A percentile compares a stretch with the other conserved stretches of the same genome.
phyloP scores from a whole-genome alignment of 2,329 filamentous ascomycete species.

The Hortaea sp. region DNA sequence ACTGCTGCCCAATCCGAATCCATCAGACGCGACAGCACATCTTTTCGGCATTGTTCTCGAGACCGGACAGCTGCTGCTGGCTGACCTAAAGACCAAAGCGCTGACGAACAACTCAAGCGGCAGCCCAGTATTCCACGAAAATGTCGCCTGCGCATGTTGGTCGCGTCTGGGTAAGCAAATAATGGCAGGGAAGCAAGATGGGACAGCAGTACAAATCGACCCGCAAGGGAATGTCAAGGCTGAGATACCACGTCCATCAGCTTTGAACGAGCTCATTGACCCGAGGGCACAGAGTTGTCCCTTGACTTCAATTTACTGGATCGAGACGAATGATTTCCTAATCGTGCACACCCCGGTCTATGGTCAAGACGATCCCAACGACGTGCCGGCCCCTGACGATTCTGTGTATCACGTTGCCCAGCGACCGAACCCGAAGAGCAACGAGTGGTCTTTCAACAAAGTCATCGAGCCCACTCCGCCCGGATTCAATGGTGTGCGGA shows the following conservation, averaged over 20 bases:
- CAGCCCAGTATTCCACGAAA: constrained; percentile 52
- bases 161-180: constrained; percentile 89
- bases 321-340: constrained; percentile 59
- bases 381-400: constrained; percentile 30
- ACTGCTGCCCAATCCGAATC: constrained; percentile 68
- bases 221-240: constrained; percentile 68
- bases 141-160: constrained; percentile 81
- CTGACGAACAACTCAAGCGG: constrained; percentile 52
- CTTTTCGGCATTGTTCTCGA: constrained; percentile 72
- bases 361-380: neutral
- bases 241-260: constrained; percentile 66
- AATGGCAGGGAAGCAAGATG: constrained; percentile 73
- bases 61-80: constrained; percentile 73
- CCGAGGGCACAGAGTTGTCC: constrained; percentile 11
- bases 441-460: constrained; percentile 61
- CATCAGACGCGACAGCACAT: constrained; percentile 52
- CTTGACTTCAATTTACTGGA: constrained; percentile 60
- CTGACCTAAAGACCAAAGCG: constrained; percentile 60
- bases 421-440: constrained; percentile 45
- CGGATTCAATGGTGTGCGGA: constrained; percentile 47
- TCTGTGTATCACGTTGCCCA: constrained; percentile 74
- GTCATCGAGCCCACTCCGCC: constrained; percentile 57
- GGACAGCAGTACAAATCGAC: constrained; percentile 72
- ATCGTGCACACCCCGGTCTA: constrained; percentile 59
- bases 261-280: constrained; percentile 41